Evolutionary conservation across 2,329 filamentous ascomycete genomes (phyloP).

Genomic region (Trichocomaceae sp.): DNA sequence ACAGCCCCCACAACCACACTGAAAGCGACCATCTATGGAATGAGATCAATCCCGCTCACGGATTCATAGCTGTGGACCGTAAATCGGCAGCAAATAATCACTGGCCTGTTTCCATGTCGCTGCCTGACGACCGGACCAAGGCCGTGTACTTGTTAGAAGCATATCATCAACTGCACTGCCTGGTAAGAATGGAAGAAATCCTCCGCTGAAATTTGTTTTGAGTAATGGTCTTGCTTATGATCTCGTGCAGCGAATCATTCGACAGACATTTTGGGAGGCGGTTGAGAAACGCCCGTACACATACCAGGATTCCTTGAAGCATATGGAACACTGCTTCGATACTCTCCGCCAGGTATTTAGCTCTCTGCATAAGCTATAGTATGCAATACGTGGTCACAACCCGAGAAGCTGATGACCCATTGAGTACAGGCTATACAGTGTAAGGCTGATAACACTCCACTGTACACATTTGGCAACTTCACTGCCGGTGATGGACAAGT

Average conservation of each 20-base stretch:
- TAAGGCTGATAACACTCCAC: constrained; percentile 14
- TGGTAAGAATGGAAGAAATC: constrained; percentile 6
- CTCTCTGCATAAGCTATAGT: too few species aligned
- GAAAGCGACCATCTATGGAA: constrained; percentile 17
- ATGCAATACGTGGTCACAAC: too few species aligned
- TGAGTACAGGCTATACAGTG: constrained; percentile 8
- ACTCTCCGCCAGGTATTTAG: constrained; percentile 9
- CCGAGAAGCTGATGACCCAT: too few species aligned
- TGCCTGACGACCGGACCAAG: constrained; percentile 15
- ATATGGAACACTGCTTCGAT: constrained; percentile 17
- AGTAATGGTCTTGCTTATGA: background rate
- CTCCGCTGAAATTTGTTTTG: background rate
- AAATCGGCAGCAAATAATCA: constrained; percentile 17
- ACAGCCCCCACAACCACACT: background rate
- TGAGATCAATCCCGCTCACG: constrained; percentile 21
- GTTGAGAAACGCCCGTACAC: background rate
- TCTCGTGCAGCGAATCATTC: constrained; percentile 10
- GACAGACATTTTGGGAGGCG: constrained; percentile 15
- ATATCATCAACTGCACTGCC: constrained; percentile 18
- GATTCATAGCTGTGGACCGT: constrained; percentile 23
- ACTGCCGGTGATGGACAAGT: constrained; percentile 16
- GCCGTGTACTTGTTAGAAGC: constrained; percentile 18
- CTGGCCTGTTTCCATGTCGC: constrained; percentile 18
- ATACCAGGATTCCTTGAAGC: constrained; percentile 8
- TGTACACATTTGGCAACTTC: constrained; percentile 12